These are phyloP conservation scores for Leccinum solheimii DNA, from an alignment of 1,284 basidiomycete genomes.

Conservation along the genomic window DNA sequence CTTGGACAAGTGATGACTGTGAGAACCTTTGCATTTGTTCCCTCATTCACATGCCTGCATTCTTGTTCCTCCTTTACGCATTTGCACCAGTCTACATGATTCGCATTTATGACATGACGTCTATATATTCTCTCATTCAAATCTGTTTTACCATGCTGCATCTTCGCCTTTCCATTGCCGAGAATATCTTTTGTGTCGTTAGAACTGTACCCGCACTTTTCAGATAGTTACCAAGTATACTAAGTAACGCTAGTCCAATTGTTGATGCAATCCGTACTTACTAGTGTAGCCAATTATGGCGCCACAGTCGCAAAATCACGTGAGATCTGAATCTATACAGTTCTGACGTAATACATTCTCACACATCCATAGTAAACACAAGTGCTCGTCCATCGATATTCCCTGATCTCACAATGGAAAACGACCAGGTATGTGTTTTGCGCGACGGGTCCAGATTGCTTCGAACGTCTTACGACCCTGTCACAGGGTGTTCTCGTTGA, in stretches of 20 bases:
- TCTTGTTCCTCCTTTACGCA: constrained; percentile 26
- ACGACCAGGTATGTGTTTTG: constrained; percentile 64
- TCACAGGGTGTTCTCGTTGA: constrained; percentile 95
- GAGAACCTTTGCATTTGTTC: constrained; percentile 16
- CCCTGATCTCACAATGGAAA: constrained; percentile 60
- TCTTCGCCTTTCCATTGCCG: background rate
- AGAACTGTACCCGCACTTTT: constrained; percentile 2
- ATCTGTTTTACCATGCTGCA: constrained; percentile 11
- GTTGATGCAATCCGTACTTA: constrained; percentile 8
- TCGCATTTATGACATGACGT: constrained; percentile 23
- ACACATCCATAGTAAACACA: constrained; percentile 20
- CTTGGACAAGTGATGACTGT: constrained; percentile 32
- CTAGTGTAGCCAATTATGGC: no score
- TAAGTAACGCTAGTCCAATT: background rate
- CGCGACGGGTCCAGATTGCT: background rate
- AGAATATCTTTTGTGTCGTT: constrained; percentile 1
- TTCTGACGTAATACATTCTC: constrained; percentile 31
- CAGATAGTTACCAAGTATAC: background rate
- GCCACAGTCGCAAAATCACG: background rate
- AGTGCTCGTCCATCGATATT: constrained; percentile 1
- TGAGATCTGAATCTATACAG: constrained; percentile 26
- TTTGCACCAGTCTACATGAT: constrained; percentile 23
- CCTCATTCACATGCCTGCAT: constrained; percentile 21
- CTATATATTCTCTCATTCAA: constrained; percentile 13
- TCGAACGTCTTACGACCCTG: constrained; percentile 1